Evolutionary conservation across 345 rosid species (phyloP).

Genomic region (Heritiera littoralis): DNA sequence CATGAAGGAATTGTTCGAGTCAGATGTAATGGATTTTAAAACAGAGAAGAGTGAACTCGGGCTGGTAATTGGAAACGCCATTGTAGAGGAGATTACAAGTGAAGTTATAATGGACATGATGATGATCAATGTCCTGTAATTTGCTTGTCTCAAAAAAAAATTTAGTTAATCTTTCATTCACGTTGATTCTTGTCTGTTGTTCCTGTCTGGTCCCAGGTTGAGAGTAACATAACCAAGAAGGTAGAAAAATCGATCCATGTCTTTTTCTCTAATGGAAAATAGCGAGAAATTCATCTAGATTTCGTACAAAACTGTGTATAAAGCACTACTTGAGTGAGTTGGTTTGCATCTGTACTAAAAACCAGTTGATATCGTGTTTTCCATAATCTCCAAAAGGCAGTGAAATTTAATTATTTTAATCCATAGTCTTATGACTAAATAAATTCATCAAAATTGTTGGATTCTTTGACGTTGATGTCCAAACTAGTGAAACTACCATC

Average conservation of each 20-base stretch:
- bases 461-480: too few relatives aligned
- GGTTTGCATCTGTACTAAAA: too few relatives aligned
- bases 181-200: neutral
- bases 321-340: too few relatives aligned
- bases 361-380: too few relatives aligned
- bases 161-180: neutral
- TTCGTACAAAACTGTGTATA: too few relatives aligned
- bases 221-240: neutral
- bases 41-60: conserved; percentile 27
- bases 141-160: neutral
- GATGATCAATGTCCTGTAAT: conserved; percentile 19
- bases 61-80: conserved; percentile 39
- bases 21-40: conserved; percentile 29
- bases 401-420: too few relatives aligned
- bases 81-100: conserved; percentile 36
- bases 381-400: too few relatives aligned
- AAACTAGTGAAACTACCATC: too few relatives aligned
- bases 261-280: neutral
- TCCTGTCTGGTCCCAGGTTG: neutral
- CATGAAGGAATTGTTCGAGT: conserved; percentile 23
- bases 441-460: too few relatives aligned
- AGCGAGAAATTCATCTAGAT: too few relatives aligned
- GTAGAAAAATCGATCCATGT: neutral
- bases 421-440: too few relatives aligned
- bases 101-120: conserved; percentile 33